Conservation (phyloP, 192 early-diverging fungal genomes). For the Linnemannia hyalina region DNA sequence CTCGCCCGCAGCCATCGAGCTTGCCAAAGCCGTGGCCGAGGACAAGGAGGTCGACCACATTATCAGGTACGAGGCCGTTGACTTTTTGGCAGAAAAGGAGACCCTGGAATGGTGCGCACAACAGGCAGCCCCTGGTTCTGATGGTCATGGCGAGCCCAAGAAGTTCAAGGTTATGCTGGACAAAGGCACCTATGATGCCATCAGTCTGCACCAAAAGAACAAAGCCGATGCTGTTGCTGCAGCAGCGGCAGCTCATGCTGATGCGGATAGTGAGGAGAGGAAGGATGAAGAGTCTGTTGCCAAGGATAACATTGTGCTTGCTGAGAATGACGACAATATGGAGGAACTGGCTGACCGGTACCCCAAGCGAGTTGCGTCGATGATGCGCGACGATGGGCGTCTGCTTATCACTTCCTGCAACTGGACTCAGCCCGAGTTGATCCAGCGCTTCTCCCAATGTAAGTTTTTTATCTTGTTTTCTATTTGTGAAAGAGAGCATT, state of each 20-base stretch:
- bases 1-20: conserved; percentile 78
- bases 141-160: conserved; percentile 14
- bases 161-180: conserved; percentile 81
- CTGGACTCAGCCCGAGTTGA: conserved; percentile 91
- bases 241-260: neutral
- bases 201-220: conserved; percentile 70
- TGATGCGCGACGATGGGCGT: conserved; percentile 76
- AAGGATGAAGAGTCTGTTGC: neutral
- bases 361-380: conserved; percentile 67
- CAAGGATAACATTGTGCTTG: conserved; percentile 41
- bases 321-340: conserved; percentile 44
- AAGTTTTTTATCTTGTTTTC: conserved; percentile 19
- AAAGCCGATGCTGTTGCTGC: conserved; percentile 35
- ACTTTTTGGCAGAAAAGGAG: conserved; percentile 68
- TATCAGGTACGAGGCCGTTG: conserved; percentile 69
- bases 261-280: neutral
- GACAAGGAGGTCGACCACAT: conserved; percentile 51
- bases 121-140: conserved; percentile 5
- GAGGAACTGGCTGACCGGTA: conserved; percentile 63
- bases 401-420: conserved; percentile 95
- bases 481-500: neutral
- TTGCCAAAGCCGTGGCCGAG: conserved; percentile 75
- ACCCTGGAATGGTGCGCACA: conserved; percentile 53
- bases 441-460: conserved; percentile 71
- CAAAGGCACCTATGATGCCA: conserved; percentile 97